These are phyloP conservation scores for Corymbia citriodora DNA, from an alignment of 441 rosid genomes.

Conservation along the genomic window DNA sequence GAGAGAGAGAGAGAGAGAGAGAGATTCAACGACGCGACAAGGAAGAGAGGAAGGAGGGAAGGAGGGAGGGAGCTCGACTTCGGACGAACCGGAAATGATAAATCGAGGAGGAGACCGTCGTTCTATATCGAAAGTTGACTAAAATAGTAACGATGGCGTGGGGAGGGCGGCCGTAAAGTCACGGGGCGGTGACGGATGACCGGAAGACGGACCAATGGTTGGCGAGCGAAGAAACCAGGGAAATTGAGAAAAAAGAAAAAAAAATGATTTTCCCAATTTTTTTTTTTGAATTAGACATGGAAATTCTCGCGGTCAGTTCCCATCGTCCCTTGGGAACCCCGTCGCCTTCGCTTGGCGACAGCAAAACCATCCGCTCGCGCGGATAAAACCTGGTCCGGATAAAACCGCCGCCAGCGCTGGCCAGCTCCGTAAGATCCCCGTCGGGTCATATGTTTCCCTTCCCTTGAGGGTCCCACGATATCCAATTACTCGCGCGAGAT, in stretches of 20 bases:
- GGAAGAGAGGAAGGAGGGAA: background rate
- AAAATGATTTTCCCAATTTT: background rate
- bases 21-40: background rate
- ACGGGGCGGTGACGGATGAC: background rate
- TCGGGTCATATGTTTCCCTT: background rate
- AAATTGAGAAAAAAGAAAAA: background rate
- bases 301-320: background rate
- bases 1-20: background rate
- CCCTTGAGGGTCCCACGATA: background rate
- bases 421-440: background rate
- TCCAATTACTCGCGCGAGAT: accelerated
- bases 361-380: background rate
- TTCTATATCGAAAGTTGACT: background rate
- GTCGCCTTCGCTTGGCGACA: background rate
- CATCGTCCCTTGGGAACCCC: background rate
- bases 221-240: background rate
- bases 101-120: background rate
- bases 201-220: background rate
- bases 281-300: background rate
- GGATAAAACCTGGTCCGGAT: background rate
- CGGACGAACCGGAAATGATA: background rate
- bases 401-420: background rate
- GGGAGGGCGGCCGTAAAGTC: background rate
- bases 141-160: background rate
- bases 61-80: background rate